Evolutionary conservation across 305 asterid genomes (phyloP), one percentile per base, ranked within the genome.

Genomic region (Plantago coronopus): DNA sequence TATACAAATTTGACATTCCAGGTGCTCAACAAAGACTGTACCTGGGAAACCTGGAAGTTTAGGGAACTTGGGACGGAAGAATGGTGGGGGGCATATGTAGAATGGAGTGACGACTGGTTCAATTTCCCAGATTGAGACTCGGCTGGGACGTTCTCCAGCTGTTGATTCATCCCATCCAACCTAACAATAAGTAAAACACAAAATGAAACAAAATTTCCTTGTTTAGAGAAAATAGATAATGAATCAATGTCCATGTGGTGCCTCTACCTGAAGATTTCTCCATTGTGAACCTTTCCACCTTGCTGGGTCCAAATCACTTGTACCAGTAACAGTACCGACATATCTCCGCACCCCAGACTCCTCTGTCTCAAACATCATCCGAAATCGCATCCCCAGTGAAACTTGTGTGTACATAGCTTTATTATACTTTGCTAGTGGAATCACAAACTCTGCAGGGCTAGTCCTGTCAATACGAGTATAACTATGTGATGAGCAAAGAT

Each of bases 151-250:
- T 46, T 93, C 98, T 31, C 97, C 97, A 57, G 97, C 98, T 17
- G 96, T 84, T 13, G 98, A 89, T 76, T 89, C 98, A 66, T 93
- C 98, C 98, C 98, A 93, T 64, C 98, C 98, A 56, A 93, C 95
- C 98, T 91, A 71, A 57, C 59, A 45, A 59, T 63, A 70, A 42
- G 16, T 16, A 59, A n/a, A 38, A 25, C 64, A 55, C 48, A 70
- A 48, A 47, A 17, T 40, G 22, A 22, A 16, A 27, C 7, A 27
- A 57, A 57, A 46, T 22, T 15, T 27, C 40, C 22, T 5, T 12
- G 27, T 6, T 51, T 9, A 23, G 19, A 0, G 37, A 51, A 23
- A 37, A 37, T 53, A 23, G 16, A 5, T 53, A 53, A 15, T 25
- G 42, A 53, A 53, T 23, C 58, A 53, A 25, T 53, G 42, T 7